Percentiles rank a stretch among this genome's conserved stretches.
phyloP scores from a whole-genome alignment of 1,284 basidiomycete species.

The Marasmius sp. region DNA sequence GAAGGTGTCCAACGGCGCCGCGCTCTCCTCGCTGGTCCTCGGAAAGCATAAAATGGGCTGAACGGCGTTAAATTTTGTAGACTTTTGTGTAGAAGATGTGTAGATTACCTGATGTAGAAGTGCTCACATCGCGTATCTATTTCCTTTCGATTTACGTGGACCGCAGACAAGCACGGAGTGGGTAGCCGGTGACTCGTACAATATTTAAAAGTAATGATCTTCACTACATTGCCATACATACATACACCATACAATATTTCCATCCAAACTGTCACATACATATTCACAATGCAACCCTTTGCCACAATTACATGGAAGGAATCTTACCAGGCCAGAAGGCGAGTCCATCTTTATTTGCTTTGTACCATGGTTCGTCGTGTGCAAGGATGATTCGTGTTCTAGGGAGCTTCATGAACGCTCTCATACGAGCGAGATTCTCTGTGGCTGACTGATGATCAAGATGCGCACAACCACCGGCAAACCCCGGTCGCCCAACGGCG shows the following conservation, averaged over 20 bases:
- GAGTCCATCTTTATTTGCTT: conserved; percentile 37
- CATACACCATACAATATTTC: too few species aligned
- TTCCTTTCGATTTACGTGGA: too few species aligned
- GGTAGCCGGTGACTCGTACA: too few species aligned
- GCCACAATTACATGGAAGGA: conserved; percentile 18
- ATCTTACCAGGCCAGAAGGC: conserved; percentile 48
- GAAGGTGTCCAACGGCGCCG: conserved; percentile 80
- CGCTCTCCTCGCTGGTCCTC: conserved; percentile 30
- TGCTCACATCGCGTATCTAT: too few species aligned
- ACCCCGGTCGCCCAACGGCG: conserved; percentile 26
- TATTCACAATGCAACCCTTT: not conserved
- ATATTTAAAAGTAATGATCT: too few species aligned
- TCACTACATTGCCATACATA: too few species aligned
- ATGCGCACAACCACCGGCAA: conserved; percentile 41
- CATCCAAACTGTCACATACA: too few species aligned
- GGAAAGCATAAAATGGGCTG: too few species aligned
- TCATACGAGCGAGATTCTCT: conserved; percentile 41
- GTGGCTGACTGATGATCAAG: conserved; percentile 40
- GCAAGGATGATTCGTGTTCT: conserved; percentile 49
- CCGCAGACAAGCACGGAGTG: too few species aligned
- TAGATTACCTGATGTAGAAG: too few species aligned
- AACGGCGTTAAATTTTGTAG: too few species aligned
- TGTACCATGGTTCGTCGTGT: conserved; percentile 55
- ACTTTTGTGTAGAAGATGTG: too few species aligned
- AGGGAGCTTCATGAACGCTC: conserved; percentile 34